These are phyloP conservation scores for Alternaria rosae DNA, from an alignment of 2,329 filamentous ascomycete species.

Conservation along the genomic window DNA sequence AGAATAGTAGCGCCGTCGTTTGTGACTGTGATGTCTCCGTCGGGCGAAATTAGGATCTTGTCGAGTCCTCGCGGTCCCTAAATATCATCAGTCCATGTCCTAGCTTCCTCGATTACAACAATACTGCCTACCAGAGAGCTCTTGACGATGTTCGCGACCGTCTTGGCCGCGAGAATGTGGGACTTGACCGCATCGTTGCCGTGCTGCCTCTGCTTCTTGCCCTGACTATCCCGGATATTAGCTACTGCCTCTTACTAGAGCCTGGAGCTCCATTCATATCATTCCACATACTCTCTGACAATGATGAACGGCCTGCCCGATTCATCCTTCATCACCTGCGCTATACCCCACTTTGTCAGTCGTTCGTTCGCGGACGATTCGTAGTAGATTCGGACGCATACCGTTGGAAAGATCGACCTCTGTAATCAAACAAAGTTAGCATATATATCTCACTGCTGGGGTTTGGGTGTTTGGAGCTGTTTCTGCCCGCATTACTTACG, in stretches of 20 bases:
- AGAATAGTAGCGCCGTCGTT: constrained; percentile 99
- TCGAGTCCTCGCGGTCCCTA: constrained; percentile 91
- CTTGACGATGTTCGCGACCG: constrained; percentile 96
- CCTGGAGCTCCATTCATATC: background rate
- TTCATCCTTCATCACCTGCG: constrained; percentile 92
- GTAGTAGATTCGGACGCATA: constrained; percentile 53
- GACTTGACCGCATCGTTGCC: constrained; percentile 98
- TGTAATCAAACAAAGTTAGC: constrained; percentile 51
- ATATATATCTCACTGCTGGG: background rate
- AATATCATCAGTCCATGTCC: constrained; percentile 17
- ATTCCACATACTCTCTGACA: constrained; percentile 82
- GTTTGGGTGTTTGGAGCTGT: constrained; percentile 15
- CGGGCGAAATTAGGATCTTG: constrained; percentile 98
- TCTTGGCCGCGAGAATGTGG: constrained; percentile 95
- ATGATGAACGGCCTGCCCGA: constrained; percentile 97
- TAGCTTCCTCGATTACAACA: background rate
- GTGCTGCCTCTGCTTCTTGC: constrained; percentile 95
- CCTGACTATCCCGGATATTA: constrained; percentile 70
- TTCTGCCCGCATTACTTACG: constrained; percentile 43
- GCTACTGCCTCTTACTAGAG: constrained; percentile 20
- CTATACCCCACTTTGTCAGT: constrained; percentile 51
- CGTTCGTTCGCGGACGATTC: constrained; percentile 14
- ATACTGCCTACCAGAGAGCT: constrained; percentile 73
- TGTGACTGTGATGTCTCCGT: constrained; percentile 98
- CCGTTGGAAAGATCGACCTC: constrained; percentile 86